A percentile compares a stretch with the other conserved stretches of the same genome.
Conservation (phyloP, 176 grass and related monocot species). For the Bromus sterilis region DNA sequence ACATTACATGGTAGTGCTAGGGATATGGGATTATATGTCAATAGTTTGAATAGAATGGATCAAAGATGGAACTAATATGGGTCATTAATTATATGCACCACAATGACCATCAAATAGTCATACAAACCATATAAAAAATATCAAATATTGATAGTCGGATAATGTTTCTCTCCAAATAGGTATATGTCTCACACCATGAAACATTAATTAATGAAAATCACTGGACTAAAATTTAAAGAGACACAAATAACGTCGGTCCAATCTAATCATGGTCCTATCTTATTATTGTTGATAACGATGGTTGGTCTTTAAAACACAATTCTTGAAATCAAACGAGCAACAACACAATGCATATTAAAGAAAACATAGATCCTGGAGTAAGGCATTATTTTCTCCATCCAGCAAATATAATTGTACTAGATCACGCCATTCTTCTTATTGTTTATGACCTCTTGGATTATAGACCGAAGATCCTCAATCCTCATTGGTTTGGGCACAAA, state of each 20-base stretch:
- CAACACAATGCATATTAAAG: neutral
- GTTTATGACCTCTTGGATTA: neutral
- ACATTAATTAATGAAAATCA: neutral
- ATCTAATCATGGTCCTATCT: neutral
- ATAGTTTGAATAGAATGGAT: no score
- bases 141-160: no score
- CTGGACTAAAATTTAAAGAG: neutral
- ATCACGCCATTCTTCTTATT: slow-evolving; percentile 1
- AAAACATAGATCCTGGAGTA: neutral
- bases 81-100: no score
- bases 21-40: no score
- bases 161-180: neutral
- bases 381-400: neutral
- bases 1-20: no score
- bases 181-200: neutral
- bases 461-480: neutral
- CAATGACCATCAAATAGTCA: no score
- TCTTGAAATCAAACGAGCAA: neutral
- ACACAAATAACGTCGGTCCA: neutral
- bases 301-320: neutral
- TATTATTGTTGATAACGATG: neutral
- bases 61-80: no score
- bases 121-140: no score
- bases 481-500: slow-evolving; percentile 14
- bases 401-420: neutral